phyloP scores from a whole-genome alignment of 2,329 filamentous ascomycete genomes.

The Hypoxylon sp. region DNA sequence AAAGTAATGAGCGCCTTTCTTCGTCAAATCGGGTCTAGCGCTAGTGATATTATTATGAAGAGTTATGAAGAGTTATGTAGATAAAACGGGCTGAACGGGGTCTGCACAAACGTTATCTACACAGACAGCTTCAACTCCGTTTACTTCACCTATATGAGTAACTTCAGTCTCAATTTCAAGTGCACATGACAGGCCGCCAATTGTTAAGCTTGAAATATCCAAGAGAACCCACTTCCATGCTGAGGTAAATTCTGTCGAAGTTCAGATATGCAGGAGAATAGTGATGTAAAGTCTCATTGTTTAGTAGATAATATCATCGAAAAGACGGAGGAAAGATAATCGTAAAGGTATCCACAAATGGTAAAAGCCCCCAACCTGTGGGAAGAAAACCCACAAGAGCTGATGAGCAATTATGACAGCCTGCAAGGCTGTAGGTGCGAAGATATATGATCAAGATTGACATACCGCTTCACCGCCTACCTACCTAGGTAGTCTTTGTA shows the following conservation, averaged over 20 bases:
- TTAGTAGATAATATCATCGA: too few species aligned
- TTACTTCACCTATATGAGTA: neutral
- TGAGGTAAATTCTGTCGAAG: conserved; percentile 45
- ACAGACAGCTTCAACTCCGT: neutral
- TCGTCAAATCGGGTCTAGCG: neutral
- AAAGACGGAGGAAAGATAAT: too few species aligned
- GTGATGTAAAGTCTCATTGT: too few species aligned
- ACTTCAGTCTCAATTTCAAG: conserved; percentile 28
- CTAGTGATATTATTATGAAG: neutral
- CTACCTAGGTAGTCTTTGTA: conserved; percentile 46
- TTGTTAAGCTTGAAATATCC: conserved; percentile 41
- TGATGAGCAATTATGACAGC: too few species aligned
- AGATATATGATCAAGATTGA: neutral
- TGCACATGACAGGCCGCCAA: conserved; percentile 33
- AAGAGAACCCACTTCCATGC: conserved; percentile 45
- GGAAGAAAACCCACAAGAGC: too few species aligned
- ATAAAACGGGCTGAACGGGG: too few species aligned
- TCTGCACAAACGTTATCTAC: too few species aligned
- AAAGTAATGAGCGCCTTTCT: neutral
- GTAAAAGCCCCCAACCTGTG: too few species aligned
- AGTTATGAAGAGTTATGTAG: too few species aligned
- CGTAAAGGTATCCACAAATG: too few species aligned
- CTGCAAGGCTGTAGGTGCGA: too few species aligned
- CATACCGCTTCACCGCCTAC: conserved; percentile 47
- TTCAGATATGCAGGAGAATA: conserved; percentile 44